phyloP scores from a whole-genome alignment of 176 grass and related monocot species.

The Eremochloa ophiuroides region DNA sequence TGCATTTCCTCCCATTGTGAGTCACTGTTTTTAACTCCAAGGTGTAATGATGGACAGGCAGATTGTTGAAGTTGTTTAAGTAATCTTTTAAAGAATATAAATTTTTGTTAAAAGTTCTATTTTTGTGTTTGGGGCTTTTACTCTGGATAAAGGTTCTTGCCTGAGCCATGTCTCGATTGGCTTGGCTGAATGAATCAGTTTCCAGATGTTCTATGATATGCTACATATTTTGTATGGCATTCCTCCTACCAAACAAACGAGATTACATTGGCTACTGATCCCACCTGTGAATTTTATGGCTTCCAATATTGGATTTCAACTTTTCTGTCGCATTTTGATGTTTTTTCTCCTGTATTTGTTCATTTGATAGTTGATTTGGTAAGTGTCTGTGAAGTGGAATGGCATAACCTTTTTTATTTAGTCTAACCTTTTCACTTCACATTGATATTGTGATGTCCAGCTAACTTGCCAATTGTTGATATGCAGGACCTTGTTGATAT shows the following conservation, averaged over 20 bases:
- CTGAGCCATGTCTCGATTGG: not conserved
- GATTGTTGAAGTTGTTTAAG: not conserved
- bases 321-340: not conserved
- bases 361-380: not conserved
- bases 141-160: not conserved
- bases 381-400: not conserved
- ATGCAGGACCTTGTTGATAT: constrained; percentile 86
- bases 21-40: not conserved
- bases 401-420: not conserved
- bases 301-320: not conserved
- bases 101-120: not conserved
- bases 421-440: not conserved
- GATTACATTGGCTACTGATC: not conserved
- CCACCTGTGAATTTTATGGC: not conserved
- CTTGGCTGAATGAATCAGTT: constrained; percentile 7
- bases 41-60: not conserved
- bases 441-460: not conserved
- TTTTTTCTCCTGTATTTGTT: constrained; percentile 9
- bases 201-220: not conserved
- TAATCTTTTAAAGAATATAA: not conserved
- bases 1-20: not conserved
- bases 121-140: not conserved
- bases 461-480: constrained; percentile 28
- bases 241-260: not conserved
- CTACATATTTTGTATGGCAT: not conserved